These are phyloP conservation scores for Globisporangium parvum DNA, from an alignment of 352 stramenopile genomes.

Conservation along the genomic window DNA sequence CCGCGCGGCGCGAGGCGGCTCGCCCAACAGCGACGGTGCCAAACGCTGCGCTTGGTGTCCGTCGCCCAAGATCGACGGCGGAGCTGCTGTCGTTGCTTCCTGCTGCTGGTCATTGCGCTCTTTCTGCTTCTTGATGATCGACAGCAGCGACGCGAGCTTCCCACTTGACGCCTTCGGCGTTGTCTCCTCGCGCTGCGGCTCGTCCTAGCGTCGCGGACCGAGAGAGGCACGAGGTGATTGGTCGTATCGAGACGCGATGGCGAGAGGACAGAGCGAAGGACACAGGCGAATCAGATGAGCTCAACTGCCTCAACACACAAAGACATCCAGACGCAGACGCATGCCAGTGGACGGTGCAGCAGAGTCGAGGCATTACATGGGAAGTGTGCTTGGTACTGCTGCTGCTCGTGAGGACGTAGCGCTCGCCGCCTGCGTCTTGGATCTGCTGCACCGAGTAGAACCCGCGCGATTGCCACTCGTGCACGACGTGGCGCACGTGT, in stretches of 20 bases:
- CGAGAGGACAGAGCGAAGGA: conserved; percentile 2
- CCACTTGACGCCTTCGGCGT: conserved; percentile 36
- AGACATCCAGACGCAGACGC: not conserved
- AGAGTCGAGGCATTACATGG: conserved; percentile 12
- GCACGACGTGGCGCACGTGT: conserved; percentile 61
- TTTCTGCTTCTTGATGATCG: conserved; percentile 83
- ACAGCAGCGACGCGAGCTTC: conserved; percentile 71
- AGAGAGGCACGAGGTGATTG: not conserved
- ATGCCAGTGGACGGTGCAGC: too few relatives aligned
- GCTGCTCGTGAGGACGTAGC: conserved; percentile 23
- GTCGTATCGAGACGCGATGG: conserved; percentile 2
- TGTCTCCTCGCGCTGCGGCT: conserved; percentile 17
- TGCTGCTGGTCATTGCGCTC: conserved; percentile 30
- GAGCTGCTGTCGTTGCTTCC: not conserved
- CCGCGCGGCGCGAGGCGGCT: conserved; percentile 1
- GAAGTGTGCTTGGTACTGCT: conserved; percentile 1
- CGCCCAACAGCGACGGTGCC: conserved; percentile 3
- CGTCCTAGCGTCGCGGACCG: conserved; percentile 4
- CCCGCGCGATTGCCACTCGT: conserved; percentile 72
- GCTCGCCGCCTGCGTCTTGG: conserved; percentile 47
- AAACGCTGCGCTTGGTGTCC: not conserved
- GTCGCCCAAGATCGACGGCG: conserved; percentile 6
- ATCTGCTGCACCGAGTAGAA: conserved; percentile 65
- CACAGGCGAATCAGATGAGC: not conserved
- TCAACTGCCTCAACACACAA: not conserved